Conservation (phyloP, 2,329 filamentous ascomycete genomes). For the Coniochaeta sp. region DNA sequence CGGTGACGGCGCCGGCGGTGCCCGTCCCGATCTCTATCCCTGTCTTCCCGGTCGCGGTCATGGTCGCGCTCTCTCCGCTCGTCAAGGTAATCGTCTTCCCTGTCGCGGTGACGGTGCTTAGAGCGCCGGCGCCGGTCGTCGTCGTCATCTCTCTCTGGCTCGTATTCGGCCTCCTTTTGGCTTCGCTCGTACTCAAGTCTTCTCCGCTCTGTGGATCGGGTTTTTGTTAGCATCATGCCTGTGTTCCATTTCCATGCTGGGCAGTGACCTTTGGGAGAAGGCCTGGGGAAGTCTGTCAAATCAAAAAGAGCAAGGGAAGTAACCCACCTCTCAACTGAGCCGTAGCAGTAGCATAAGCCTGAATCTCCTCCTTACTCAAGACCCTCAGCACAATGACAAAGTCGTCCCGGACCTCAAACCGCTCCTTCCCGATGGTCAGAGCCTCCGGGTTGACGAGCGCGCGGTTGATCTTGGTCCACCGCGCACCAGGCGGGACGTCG, state of each 20-base stretch:
- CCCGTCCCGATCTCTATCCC: conserved; percentile 17
- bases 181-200: conserved; percentile 32
- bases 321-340: conserved; percentile 68
- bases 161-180: conserved; percentile 15
- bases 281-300: not conserved
- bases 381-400: conserved; percentile 91
- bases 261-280: not conserved
- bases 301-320: conserved; percentile 5
- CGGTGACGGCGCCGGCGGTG: conserved; percentile 15
- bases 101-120: conserved; percentile 23
- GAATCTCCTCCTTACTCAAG: conserved; percentile 80
- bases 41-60: conserved; percentile 15
- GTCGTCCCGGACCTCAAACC: conserved; percentile 86
- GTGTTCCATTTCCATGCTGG: not conserved
- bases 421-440: conserved; percentile 76
- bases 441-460: conserved; percentile 85
- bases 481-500: conserved; percentile 68
- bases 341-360: conserved; percentile 76
- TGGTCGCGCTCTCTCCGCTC: conserved; percentile 26
- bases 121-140: conserved; percentile 20
- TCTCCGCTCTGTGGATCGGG: conserved; percentile 23
- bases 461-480: conserved; percentile 90
- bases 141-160: conserved; percentile 22
- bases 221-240: conserved; percentile 11
- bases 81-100: conserved; percentile 16